Percentiles rank a stretch among this genome's conserved stretches.
Conservation (phyloP, 2,329 filamentous ascomycete genomes). For the Falciphora oryzae region DNA sequence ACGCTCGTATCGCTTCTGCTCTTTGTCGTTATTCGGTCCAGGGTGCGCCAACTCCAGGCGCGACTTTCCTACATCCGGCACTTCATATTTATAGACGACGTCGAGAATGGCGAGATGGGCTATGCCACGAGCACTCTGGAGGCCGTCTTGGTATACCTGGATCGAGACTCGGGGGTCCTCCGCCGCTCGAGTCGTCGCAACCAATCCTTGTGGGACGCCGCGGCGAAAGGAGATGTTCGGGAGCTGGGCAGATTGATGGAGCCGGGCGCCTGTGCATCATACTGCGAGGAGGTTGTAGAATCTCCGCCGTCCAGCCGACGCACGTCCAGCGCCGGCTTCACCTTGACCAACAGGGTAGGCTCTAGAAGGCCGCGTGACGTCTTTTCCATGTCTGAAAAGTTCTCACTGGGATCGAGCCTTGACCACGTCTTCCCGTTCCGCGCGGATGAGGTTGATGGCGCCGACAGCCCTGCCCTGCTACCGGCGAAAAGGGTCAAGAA, state of each 20-base stretch:
- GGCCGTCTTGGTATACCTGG: conserved; percentile 83
- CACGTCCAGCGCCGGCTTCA: conserved; percentile 26
- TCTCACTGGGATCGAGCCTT: conserved; percentile 54
- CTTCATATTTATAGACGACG: conserved; percentile 96
- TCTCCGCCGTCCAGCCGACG: conserved; percentile 37
- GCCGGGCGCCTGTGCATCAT: conserved; percentile 47
- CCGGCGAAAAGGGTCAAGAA: conserved; percentile 59
- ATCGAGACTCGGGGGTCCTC: conserved; percentile 73
- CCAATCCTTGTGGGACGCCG: conserved; percentile 80
- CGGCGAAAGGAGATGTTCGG: conserved; percentile 67
- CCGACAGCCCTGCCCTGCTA: conserved; percentile 21
- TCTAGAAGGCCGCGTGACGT: conserved; percentile 16
- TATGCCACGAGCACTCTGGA: conserved; percentile 96
- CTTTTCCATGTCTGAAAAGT: conserved; percentile 40
- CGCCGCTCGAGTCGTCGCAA: conserved; percentile 83
- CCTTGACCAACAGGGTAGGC: conserved; percentile 33
- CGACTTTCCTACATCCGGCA: conserved; percentile 91
- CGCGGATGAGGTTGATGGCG: conserved; percentile 39
- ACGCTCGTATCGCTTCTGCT: conserved; percentile 86
- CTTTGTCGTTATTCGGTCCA: conserved; percentile 86
- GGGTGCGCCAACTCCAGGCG: conserved; percentile 81
- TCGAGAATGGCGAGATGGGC: conserved; percentile 92
- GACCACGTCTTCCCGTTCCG: conserved; percentile 93
- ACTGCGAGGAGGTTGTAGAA: conserved; percentile 23
- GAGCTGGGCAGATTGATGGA: conserved; percentile 77